Base-by-base conservation (phyloP, 129 eudicot species). In the Glebionis coronaria region DNA sequence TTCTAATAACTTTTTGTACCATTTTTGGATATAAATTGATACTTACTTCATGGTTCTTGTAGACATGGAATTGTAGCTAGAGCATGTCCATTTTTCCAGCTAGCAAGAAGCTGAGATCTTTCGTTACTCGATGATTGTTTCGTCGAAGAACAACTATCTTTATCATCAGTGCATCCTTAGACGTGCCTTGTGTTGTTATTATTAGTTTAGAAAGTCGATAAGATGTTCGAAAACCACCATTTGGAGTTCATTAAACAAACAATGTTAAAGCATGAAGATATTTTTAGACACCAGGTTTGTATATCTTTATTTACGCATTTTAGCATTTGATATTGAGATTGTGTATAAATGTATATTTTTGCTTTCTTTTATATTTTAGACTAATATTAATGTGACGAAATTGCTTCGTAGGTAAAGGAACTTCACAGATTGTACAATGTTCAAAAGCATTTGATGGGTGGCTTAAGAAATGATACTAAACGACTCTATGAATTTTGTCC, bases 231-330 rank as follows among this genome's bases (percentile, higher is more conserved):
- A 44, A 74, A 52, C 44, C 78, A 51, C 47, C 74, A 76, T 16
- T 21, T 42, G 35, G 82, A 82, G 11, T 76, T 73, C 69, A 82
- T 88, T 62, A 88, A 76, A 76, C 79, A 74, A 68, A 83, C 86
- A 73, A 85, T 88, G 82, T 50, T 82, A 78, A 81, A 66, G 74
- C 96, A 88, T 50, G 87, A 88, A 76, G 82, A 83, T 73, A 78
- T 81, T 5, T 88, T 88, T 67, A 80, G 68, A 63, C 84, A 81
- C 14, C 96, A 89, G 96, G 96, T 81, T 12, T 64, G 77, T 74
- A 42, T 23, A 44, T 19, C 10, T 66, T 46, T 12, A 13, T 53
- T 44, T 12, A 23, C n/a, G n/a, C 25, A 23, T 23, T 23, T 23
- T 23, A 23, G 25, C 2, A 2, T 23, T 23, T 23, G 25, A 0